phyloP scores from a whole-genome alignment of 2,329 filamentous ascomycete genomes.

The Coleophoma eucalyptorum region DNA sequence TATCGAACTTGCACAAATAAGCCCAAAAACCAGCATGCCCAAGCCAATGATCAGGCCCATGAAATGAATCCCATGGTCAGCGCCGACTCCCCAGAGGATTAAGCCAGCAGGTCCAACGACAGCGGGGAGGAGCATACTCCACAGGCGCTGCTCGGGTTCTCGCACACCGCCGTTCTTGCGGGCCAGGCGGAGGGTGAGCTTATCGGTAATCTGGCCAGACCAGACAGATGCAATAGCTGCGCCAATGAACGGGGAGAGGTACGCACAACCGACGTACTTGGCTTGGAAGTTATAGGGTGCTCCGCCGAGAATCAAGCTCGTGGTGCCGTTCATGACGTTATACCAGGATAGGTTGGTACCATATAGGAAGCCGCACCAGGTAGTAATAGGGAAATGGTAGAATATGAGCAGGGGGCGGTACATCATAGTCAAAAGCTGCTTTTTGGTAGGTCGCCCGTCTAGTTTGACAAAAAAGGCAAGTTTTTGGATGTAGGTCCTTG shows the following conservation, averaged over 20 bases:
- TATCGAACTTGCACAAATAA: background rate
- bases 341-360: constrained; percentile 31
- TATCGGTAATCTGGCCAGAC: constrained; percentile 24
- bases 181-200: constrained; percentile 30
- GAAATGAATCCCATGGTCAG: constrained; percentile 40
- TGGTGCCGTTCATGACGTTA: constrained; percentile 31
- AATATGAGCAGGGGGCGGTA: constrained; percentile 22
- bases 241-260: constrained; percentile 26
- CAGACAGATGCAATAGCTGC: constrained; percentile 21
- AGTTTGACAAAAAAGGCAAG: constrained; percentile 17
- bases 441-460: constrained; percentile 8
- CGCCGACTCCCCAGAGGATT: constrained; percentile 47
- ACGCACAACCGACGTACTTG: constrained; percentile 27
- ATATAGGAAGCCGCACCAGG: constrained; percentile 30
- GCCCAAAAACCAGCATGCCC: constrained; percentile 36
- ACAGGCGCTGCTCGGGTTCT: constrained; percentile 27
- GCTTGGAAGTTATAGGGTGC: constrained; percentile 31
- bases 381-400: constrained; percentile 28
- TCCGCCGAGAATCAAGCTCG: constrained; percentile 24
- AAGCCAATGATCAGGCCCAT: constrained; percentile 44
- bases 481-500: constrained; percentile 22
- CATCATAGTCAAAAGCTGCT: constrained; percentile 26
- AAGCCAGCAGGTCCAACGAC: constrained; percentile 39
- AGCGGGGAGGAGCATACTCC: constrained; percentile 27
- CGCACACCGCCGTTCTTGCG: constrained; percentile 34